These are phyloP conservation scores for Pisolithus orientalis DNA, from an alignment of 768 basidiomycete species.

Conservation along the genomic window DNA sequence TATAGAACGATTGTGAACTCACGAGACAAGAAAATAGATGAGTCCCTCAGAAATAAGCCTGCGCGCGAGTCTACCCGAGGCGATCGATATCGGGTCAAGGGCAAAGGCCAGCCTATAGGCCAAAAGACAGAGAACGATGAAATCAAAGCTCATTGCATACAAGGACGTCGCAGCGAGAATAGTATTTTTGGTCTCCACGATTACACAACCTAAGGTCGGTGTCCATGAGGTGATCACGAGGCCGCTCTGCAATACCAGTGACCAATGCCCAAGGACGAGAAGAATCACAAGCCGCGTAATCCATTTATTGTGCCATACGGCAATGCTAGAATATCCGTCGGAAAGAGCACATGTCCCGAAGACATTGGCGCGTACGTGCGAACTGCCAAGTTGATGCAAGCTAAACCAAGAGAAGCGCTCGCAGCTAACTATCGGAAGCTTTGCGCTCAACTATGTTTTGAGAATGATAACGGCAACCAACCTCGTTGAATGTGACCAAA, in stretches of 20 bases:
- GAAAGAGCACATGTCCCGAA: background rate
- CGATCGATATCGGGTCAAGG: too few relatives aligned
- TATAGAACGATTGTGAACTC: too few relatives aligned
- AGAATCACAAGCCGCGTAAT: slow-evolving; percentile 45
- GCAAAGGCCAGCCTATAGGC: slow-evolving; percentile 44
- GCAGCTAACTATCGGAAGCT: slow-evolving; percentile 31
- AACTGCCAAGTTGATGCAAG: slow-evolving; percentile 41
- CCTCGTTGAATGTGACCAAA: slow-evolving; percentile 44
- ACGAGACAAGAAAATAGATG: too few relatives aligned
- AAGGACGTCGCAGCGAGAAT: slow-evolving; percentile 67
- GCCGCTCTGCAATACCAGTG: slow-evolving; percentile 60
- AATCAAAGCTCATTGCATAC: slow-evolving; percentile 72
- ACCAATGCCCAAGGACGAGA: slow-evolving; percentile 65
- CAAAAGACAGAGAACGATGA: slow-evolving; percentile 52
- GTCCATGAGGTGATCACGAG: slow-evolving; percentile 53
- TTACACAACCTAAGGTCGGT: slow-evolving; percentile 44
- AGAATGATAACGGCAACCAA: slow-evolving; percentile 11
- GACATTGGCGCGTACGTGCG: slow-evolving; percentile 31
- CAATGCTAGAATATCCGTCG: slow-evolving; percentile 36
- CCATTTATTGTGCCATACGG: slow-evolving; percentile 57
- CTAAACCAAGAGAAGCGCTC: slow-evolving; percentile 37
- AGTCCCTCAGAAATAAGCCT: too few relatives aligned
- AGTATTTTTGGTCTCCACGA: slow-evolving; percentile 54
- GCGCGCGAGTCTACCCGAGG: too few relatives aligned
- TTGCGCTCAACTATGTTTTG: background rate